phyloP scores from a whole-genome alignment of 345 rosid species.

The Hirschfeldia incana region DNA sequence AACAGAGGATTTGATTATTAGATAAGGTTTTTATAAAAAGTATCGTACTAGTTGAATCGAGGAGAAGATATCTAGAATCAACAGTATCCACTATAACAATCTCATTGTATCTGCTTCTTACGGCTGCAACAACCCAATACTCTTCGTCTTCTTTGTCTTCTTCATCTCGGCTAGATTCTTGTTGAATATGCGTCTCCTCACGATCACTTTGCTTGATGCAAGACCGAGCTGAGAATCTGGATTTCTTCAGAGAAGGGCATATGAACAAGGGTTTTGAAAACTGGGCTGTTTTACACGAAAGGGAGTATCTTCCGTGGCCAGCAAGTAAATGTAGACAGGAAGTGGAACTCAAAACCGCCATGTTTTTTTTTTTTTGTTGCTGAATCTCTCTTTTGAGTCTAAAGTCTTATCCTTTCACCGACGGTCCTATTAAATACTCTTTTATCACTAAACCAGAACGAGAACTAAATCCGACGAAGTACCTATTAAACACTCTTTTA shows the following conservation, averaged over 20 bases:
- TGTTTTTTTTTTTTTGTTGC: constrained; percentile 1
- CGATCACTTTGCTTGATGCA: constrained; percentile 27
- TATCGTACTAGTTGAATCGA: constrained; percentile 66
- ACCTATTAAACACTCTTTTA: too few species aligned
- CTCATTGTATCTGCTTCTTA: constrained; percentile 65
- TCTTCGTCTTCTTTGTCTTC: constrained; percentile 48
- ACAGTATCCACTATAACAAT: constrained; percentile 69
- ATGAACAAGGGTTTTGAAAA: constrained; percentile 24
- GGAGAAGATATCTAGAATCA: constrained; percentile 65
- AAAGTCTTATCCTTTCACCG: constrained; percentile 33
- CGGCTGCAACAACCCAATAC: constrained; percentile 53
- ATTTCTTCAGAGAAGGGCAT: constrained; percentile 21
- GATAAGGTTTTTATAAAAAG: background rate
- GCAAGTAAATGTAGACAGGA: constrained; percentile 21
- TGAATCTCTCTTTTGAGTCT: background rate
- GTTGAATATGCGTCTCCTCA: background rate
- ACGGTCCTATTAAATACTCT: background rate
- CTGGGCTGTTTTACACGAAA: constrained; percentile 14
- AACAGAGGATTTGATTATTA: background rate
- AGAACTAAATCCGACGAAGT: too few species aligned
- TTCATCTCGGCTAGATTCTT: background rate
- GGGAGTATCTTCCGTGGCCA: constrained; percentile 16
- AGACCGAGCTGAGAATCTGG: constrained; percentile 30
- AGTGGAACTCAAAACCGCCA: constrained; percentile 38
- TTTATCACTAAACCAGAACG: too few species aligned